Conservation (phyloP, 1,284 basidiomycete genomes). For the Psilocybe mexicana region DNA sequence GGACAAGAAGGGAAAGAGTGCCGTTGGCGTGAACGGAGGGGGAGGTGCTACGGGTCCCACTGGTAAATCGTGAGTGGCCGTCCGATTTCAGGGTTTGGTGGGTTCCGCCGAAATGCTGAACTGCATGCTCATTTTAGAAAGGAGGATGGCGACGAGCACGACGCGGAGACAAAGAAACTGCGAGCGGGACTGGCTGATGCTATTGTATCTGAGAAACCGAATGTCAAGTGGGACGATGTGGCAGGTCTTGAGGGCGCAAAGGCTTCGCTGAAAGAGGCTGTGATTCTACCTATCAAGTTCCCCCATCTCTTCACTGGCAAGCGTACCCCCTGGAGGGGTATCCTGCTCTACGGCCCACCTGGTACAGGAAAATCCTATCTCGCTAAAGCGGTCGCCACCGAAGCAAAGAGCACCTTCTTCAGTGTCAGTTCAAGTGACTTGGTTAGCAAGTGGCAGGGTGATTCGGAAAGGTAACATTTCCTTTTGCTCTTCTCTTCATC, state of each 20-base stretch:
- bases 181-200: conserved; percentile 86
- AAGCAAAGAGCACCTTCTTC: conserved; percentile 99
- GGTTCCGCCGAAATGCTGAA: neutral
- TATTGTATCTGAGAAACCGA: conserved; percentile 92
- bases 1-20: conserved; percentile 74
- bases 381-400: conserved; percentile 97
- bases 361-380: conserved; percentile 95
- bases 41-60: conserved; percentile 62
- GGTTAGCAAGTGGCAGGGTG: conserved; percentile 99
- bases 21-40: conserved; percentile 79
- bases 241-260: conserved; percentile 95
- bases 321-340: conserved; percentile 95
- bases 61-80: conserved; percentile 60
- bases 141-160: conserved; percentile 77
- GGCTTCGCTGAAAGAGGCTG: conserved; percentile 95
- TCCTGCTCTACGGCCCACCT: conserved; percentile 94
- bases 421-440: conserved; percentile 94
- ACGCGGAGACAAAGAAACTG: conserved; percentile 95
- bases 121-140: conserved; percentile 40
- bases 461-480: conserved; percentile 83
- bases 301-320: conserved; percentile 98
- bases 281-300: conserved; percentile 98
- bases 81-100: too few species aligned
- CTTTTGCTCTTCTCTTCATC: neutral
- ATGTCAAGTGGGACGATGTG: conserved; percentile 98